These are phyloP conservation scores for Thermothielavioides terrestris DNA, from an alignment of 495 filamentous ascomycete species.

Conservation along the genomic window DNA sequence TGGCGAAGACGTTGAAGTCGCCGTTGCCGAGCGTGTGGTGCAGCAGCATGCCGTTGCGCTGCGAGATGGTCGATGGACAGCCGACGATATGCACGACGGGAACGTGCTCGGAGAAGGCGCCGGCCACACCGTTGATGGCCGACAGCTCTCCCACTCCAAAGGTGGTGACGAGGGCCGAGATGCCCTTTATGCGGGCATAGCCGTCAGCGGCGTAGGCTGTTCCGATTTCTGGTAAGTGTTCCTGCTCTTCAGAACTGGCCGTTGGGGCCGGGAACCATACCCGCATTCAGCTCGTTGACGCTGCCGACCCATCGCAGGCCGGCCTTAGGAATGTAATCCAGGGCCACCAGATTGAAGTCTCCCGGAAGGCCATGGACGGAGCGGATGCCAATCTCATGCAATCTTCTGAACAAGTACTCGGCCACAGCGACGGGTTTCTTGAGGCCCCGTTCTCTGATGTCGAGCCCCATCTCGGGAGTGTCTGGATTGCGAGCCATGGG, in stretches of 20 bases:
- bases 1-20: slow-evolving; percentile 74
- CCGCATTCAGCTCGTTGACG: slow-evolving; percentile 76
- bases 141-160: slow-evolving; percentile 77
- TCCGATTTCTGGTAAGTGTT: not conserved
- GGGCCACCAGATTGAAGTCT: slow-evolving; percentile 62
- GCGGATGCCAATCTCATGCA: slow-evolving; percentile 59
- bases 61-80: slow-evolving; percentile 50
- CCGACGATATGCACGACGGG: slow-evolving; percentile 81
- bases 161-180: slow-evolving; percentile 66
- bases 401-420: slow-evolving; percentile 61
- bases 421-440: slow-evolving; percentile 41
- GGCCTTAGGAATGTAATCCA: slow-evolving; percentile 56
- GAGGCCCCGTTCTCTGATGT: slow-evolving; percentile 31
- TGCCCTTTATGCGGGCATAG: slow-evolving; percentile 65
- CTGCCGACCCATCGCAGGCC: slow-evolving; percentile 71
- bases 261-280: slow-evolving; percentile 22
- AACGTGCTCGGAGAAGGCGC: slow-evolving; percentile 64
- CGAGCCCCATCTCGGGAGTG: slow-evolving; percentile 7
- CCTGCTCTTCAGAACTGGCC: not conserved
- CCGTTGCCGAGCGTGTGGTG: slow-evolving; percentile 94
- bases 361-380: slow-evolving; percentile 67
- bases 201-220: slow-evolving; percentile 70
- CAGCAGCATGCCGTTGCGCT: slow-evolving; percentile 58
- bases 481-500: no score
- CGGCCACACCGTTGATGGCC: slow-evolving; percentile 63